Evolutionary conservation across 495 filamentous ascomycete genomes (phyloP), one percentile per base, ranked within the genome.

Genomic region (Hypoxylon fuscum): DNA sequence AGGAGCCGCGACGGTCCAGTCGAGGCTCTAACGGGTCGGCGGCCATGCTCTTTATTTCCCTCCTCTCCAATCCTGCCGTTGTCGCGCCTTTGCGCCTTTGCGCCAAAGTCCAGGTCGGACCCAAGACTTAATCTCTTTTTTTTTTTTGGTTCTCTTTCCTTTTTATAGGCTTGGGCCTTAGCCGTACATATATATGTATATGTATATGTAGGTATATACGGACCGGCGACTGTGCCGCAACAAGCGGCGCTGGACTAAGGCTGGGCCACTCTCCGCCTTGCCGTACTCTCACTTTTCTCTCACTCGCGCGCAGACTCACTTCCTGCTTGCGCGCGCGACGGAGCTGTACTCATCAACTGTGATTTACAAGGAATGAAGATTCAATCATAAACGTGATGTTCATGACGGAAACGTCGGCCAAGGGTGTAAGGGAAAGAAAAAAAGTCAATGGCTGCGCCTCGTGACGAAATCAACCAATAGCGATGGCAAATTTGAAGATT

Each of bases 1-100:
- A 41, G 37, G 69, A 72, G 42, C 66, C 66, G 59, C 66, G 69
- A 65, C 66, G 66, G 49, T 69, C 69, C n/a, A 64, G 69, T 68
- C 69, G 69, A 55, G 57, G 50, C 50, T 72, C 69, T 45, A 69
- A 60, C 11, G 60, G 55, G 49, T 68, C 67, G 48, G 63, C 49
- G 20, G 69, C 69, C 69, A 72, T 72, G 31, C 31, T 63, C 52
- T n/a, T n/a, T n/a, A 72, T 72, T 25, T 25, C 61, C 52, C 56
- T 56, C 48, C 58, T 55, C 58, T 56, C 41, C 23, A 43, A 40
- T 31, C 22, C 49, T 49, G 49, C 38, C 49, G 49, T 17, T 32
- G 49, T 56, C 41, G 47, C 52, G 46, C 62, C 51, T 41, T n/a
- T n/a, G n/a, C n/a, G n/a, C n/a, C n/a, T n/a, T n/a, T 53, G 47